These are phyloP conservation scores for Metschnikowia kofuensis DNA, from an alignment of 805 yeast species.

Conservation along the genomic window DNA sequence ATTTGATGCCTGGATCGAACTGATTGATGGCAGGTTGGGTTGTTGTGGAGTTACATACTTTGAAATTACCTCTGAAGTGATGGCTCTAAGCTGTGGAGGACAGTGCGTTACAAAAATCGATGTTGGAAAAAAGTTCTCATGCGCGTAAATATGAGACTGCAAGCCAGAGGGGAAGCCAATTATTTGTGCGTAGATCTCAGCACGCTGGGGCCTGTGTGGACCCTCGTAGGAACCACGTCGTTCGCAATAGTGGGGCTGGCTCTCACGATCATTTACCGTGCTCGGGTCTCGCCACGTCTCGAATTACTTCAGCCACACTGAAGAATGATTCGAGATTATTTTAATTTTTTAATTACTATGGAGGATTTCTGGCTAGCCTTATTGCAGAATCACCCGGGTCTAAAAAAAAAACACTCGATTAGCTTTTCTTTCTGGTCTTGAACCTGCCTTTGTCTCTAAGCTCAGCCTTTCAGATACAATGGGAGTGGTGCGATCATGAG, in stretches of 20 bases:
- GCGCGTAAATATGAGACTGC: constrained; percentile 22
- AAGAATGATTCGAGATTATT: no score
- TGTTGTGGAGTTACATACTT: constrained; percentile 7
- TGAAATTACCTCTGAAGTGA: constrained; percentile 11
- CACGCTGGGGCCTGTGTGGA: neutral
- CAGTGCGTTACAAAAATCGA: constrained; percentile 17
- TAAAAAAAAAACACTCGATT: no score
- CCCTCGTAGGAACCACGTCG: neutral
- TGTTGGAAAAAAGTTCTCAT: constrained; percentile 23
- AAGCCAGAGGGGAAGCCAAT: neutral
- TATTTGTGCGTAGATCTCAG: constrained; percentile 15
- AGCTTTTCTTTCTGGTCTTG: no score
- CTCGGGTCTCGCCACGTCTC: no score
- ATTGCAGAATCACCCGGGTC: no score
- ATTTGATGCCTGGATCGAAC: no score
- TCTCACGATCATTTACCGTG: neutral
- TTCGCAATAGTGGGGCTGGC: neutral
- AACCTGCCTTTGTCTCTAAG: no score
- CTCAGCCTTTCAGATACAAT: no score
- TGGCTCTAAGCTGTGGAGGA: neutral
- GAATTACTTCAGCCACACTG: no score
- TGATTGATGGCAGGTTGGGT: neutral
- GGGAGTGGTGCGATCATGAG: no score
- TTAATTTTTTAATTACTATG: no score
- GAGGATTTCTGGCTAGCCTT: no score